A percentile compares a stretch with the other conserved stretches of the same genome.
Evolutionary conservation across 495 filamentous ascomycete species (phyloP).

Genomic region (Aspergillus conjunctus): DNA sequence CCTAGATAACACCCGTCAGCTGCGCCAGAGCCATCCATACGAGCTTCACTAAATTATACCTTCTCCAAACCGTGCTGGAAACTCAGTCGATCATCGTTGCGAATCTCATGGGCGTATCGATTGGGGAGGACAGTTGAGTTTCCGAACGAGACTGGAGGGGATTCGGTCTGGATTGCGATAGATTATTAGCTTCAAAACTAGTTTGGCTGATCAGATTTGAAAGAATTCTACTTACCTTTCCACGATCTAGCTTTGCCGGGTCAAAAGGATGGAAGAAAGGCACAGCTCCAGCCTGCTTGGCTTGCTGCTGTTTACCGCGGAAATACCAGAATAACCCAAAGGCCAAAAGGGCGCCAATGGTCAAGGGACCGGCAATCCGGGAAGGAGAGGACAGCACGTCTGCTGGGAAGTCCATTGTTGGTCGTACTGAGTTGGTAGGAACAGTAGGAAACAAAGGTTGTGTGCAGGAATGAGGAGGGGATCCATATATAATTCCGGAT

Average conservation of each 20-base stretch:
- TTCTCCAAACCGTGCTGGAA: constrained; percentile 1
- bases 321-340: too few relatives aligned
- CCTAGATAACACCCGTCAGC: neutral
- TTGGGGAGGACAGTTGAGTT: constrained; percentile 3
- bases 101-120: constrained; percentile 13
- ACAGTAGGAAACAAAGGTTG: too few relatives aligned
- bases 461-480: too few relatives aligned
- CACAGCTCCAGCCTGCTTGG: neutral
- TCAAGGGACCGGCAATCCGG: too few relatives aligned
- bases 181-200: neutral
- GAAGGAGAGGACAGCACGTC: too few relatives aligned
- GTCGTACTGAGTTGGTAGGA: too few relatives aligned
- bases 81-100: constrained; percentile 10
- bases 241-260: neutral
- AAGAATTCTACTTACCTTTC: neutral
- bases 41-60: neutral
- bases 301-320: too few relatives aligned
- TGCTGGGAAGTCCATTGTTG: too few relatives aligned
- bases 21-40: neutral
- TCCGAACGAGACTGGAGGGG: constrained; percentile 3
- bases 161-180: neutral
- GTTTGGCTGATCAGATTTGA: too few relatives aligned
- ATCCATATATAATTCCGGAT: too few relatives aligned
- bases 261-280: constrained; percentile 8
- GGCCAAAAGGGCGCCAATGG: too few relatives aligned